Evolutionary conservation across 108 stramenopile genomes (phyloP).

Genomic region (Skeletonema marinoi): DNA sequence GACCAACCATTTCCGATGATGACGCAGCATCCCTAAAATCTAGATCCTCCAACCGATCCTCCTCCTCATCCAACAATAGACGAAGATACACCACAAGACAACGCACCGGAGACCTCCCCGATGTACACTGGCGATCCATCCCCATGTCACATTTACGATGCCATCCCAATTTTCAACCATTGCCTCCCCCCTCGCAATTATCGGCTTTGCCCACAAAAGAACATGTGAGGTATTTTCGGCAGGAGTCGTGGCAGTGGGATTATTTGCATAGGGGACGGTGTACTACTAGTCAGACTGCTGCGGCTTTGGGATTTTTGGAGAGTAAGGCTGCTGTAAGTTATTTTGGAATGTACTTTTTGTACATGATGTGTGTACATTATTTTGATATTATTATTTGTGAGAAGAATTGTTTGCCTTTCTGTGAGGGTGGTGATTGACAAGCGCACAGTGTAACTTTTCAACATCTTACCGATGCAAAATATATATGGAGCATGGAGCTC

Average conservation of each 20-base stretch:
- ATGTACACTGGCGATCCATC: slow-evolving; percentile 77
- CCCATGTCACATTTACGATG: slow-evolving; percentile 78
- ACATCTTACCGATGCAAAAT: too few species aligned
- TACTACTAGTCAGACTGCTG: slow-evolving; percentile 82
- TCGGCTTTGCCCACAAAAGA: slow-evolving; percentile 49
- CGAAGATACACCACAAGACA: slow-evolving; percentile 3
- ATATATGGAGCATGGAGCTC: too few species aligned
- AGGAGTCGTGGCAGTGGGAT: slow-evolving; percentile 92
- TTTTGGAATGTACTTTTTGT: too few species aligned
- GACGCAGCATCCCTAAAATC: neutral
- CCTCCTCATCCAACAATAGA: neutral
- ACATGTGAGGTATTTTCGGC: slow-evolving; percentile 79
- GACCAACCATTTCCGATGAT: neutral
- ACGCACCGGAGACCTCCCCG: slow-evolving; percentile 67
- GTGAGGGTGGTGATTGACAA: too few species aligned
- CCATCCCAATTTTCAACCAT: slow-evolving; percentile 73
- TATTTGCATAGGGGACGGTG: slow-evolving; percentile 79
- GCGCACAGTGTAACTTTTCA: too few species aligned
- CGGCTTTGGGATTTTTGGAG: slow-evolving; percentile 77
- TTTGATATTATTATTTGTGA: too few species aligned
- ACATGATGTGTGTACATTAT: too few species aligned
- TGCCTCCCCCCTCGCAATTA: slow-evolving; percentile 63
- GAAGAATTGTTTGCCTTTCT: too few species aligned
- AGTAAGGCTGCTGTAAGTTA: slow-evolving; percentile 48
- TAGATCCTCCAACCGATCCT: neutral